Evolutionary conservation across 2,329 filamentous ascomycete species (phyloP), one percentile per base, ranked within the genome.

Genomic region (Lecanosticta acicola): DNA sequence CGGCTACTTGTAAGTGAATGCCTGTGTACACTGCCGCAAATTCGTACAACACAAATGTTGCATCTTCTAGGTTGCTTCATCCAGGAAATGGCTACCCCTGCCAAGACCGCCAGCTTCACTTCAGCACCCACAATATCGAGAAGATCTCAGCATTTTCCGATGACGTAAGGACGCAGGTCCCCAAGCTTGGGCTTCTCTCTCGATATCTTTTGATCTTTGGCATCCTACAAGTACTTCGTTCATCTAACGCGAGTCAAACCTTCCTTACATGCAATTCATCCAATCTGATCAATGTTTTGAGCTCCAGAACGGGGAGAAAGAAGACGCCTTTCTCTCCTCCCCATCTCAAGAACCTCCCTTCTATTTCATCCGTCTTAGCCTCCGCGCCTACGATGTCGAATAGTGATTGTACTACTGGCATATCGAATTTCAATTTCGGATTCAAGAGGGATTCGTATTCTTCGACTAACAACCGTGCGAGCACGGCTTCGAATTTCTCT

Each of bases 381-480:
- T 29, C 24, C 24, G 24, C 24, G 5, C 24, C 7, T 7, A 29
- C 5, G 13, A 37, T 37, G 35, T 33, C 35, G 16, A 45, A 39
- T 20, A 8, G 35, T 19, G 42, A 45, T 17, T 39, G 39, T n/a
- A 38, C 39, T 4, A 36, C 40, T 16, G 11, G 16, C 16, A 19
- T 4, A 8, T 16, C 14, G 10, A 17, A 37, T 17, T 37, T 37
- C 35, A 37, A 37, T 11, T 37, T 37, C 11, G 35, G 35, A 8
- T 37, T 37, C 16, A 37, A 37, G 17, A 17, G 35, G 9, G 16
- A 37, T 19, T 37, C 35, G 17, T 9, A 17, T 37, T n/a, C 35
- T 16, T 37, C 35, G 9, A 14, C 33, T 10, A 36, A 38, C 10
- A 41, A 46, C 29, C 42, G 46, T 16, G 29, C 42, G 14, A 33